Evolutionary conservation across 257 asterid species (phyloP), one percentile per base, ranked within the genome.

Genomic region (Osmanthus fragrans): DNA sequence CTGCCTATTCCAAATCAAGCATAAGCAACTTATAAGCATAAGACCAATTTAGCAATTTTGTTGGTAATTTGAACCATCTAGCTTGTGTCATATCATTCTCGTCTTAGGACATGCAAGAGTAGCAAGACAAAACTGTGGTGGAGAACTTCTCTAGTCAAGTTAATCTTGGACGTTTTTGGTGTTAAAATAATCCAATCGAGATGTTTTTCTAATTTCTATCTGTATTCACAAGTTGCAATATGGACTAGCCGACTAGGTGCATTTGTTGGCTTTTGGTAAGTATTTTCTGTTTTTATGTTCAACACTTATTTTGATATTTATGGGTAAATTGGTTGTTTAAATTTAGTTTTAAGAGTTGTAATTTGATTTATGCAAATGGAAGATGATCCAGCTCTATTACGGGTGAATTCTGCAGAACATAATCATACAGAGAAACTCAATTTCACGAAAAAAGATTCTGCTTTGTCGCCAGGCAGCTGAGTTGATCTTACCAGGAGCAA

Each of bases 371-470:
- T 85, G 87, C 80, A 92, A 97, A 80, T 85, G 86, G 96, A 92
- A 86, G 97, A 89, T 82, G 86, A 83, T 89, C 93, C 93, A 79
- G 89, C 92, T 80, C 91, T 86, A 85, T 76, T 85, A 63, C 82
- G 82, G 85, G 89, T 84, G 72, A 84, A 74, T 77, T 77, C 90
- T 84, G 86, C 87, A 33, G 89, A 86, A 79, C 86, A 79, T 68
- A 70, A 73, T 68, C 76, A 71, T 79, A 73, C 73, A 69, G 76
- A 73, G 84, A 89, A 89, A 86, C 73, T 85, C 80, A 87, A 80
- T 79, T 70, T 72, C 73, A 78, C 85, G 18, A 73, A 76, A 54
- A 89, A 83, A 76, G 74, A 77, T 45, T 81, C 90, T 69, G 76
- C 72, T 63, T 67, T 83, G 69, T 74, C 86, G 45, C 42, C 72